Percentiles rank a stretch among this genome's conserved stretches.
phyloP scores from a whole-genome alignment of 257 asterid species.

The Linaria vulgaris region DNA sequence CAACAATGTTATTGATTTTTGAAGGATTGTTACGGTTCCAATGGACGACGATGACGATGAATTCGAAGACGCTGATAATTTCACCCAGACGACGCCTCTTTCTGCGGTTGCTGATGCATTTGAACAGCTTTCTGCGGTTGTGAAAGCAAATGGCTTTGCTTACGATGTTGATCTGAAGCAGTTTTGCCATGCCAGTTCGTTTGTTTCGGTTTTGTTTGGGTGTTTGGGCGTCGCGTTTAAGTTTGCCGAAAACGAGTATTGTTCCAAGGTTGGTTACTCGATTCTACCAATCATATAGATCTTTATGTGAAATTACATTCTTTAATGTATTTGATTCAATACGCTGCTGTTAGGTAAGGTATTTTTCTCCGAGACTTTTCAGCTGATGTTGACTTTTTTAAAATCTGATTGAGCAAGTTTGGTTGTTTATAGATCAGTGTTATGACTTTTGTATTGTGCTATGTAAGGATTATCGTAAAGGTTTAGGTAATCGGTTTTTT shows the following conservation, averaged over 20 bases:
- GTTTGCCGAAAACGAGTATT: slow-evolving; percentile 89
- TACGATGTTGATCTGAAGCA: slow-evolving; percentile 67
- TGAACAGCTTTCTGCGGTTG: slow-evolving; percentile 61
- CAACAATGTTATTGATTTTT: slow-evolving; percentile 34
- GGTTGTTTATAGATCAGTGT: no score
- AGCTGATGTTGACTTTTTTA: no score
- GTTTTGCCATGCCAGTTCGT: slow-evolving; percentile 83
- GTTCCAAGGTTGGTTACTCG: slow-evolving; percentile 58
- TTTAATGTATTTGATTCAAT: neutral
- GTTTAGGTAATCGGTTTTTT: no score
- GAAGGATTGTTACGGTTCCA: slow-evolving; percentile 38
- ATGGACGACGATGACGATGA: slow-evolving; percentile 47
- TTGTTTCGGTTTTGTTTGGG: slow-evolving; percentile 84
- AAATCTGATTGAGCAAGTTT: no score
- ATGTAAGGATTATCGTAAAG: no score
- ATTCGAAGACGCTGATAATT: slow-evolving; percentile 43
- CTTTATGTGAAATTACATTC: neutral
- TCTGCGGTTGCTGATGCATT: slow-evolving; percentile 82
- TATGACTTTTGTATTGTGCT: no score
- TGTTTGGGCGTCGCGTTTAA: slow-evolving; percentile 88
- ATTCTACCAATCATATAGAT: neutral
- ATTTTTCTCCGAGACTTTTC: no score
- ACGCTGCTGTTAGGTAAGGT: no score
- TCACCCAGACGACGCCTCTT: slow-evolving; percentile 49
- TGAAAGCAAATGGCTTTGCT: slow-evolving; percentile 46